Evolutionary conservation across 495 filamentous ascomycete species (phyloP).

Genomic region (Aspergillus incahuasiensis): DNA sequence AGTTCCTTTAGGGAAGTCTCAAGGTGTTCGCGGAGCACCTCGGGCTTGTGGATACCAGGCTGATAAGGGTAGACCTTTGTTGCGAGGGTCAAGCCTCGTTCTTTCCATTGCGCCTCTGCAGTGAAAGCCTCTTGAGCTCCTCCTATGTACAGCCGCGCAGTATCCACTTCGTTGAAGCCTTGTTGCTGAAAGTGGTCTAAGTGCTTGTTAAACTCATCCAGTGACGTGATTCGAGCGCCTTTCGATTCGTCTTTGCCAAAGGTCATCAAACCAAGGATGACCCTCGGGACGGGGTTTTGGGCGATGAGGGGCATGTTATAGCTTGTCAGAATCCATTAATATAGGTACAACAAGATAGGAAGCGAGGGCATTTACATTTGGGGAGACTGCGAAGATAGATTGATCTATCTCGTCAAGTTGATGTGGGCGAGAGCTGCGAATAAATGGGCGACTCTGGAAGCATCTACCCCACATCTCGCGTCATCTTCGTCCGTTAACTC

Average conservation of each 20-base stretch:
- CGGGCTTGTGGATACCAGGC: slow-evolving; percentile 55
- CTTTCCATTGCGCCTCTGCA: slow-evolving; percentile 68
- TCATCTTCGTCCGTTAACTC: background rate
- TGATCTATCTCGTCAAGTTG: background rate
- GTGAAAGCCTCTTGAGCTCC: slow-evolving; percentile 82
- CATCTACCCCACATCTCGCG: background rate
- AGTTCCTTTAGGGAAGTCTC: slow-evolving; percentile 66
- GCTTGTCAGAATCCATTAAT: background rate
- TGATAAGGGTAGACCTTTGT: slow-evolving; percentile 73
- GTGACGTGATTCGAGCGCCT: slow-evolving; percentile 66
- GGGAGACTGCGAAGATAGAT: background rate
- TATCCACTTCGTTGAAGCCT: slow-evolving; percentile 77
- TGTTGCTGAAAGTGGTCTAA: slow-evolving; percentile 67
- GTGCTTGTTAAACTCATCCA: slow-evolving; percentile 58
- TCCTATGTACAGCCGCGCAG: slow-evolving; percentile 68
- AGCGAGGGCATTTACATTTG: too few species aligned
- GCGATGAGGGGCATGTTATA: slow-evolving; percentile 51
- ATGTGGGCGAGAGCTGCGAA: background rate
- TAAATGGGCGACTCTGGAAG: background rate
- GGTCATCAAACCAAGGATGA: slow-evolving; percentile 61
- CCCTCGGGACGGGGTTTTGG: slow-evolving; percentile 44
- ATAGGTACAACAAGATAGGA: background rate
- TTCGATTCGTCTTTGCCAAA: slow-evolving; percentile 48
- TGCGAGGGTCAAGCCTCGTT: slow-evolving; percentile 75
- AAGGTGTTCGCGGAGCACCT: slow-evolving; percentile 56